phyloP scores from a whole-genome alignment of 495 filamentous ascomycete genomes.

The Penicillium cinerascens region DNA sequence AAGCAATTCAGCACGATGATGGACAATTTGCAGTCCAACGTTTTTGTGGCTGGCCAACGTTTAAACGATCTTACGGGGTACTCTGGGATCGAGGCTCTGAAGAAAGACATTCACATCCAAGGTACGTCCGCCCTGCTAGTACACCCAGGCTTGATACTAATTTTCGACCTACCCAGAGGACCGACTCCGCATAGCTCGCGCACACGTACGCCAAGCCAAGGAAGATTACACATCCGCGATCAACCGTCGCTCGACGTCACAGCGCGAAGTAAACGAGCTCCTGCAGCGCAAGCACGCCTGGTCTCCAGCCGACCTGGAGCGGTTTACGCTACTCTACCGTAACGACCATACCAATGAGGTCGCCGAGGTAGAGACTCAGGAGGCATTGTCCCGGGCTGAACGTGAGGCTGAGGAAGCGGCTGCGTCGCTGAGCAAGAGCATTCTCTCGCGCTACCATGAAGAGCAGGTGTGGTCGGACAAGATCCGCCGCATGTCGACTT shows the following conservation, averaged over 20 bases:
- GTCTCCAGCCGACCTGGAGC: slow-evolving; percentile 82
- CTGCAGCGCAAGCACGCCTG: slow-evolving; percentile 92
- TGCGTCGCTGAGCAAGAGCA: slow-evolving; percentile 68
- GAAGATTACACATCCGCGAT: slow-evolving; percentile 74
- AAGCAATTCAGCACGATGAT: slow-evolving; percentile 74
- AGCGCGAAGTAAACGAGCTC: slow-evolving; percentile 92
- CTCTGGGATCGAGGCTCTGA: slow-evolving; percentile 83
- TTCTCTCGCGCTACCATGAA: slow-evolving; percentile 91
- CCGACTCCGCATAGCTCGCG: slow-evolving; percentile 58
- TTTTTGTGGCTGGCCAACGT: slow-evolving; percentile 78
- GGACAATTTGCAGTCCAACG: slow-evolving; percentile 82
- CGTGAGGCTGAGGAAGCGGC: slow-evolving; percentile 71
- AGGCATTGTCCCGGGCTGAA: slow-evolving; percentile 69
- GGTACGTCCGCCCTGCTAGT: slow-evolving; percentile 36
- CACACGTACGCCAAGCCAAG: slow-evolving; percentile 65
- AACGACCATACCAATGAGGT: slow-evolving; percentile 92
- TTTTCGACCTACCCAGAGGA: slow-evolving; percentile 44
- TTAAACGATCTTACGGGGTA: slow-evolving; percentile 95
- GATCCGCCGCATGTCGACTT: slow-evolving; percentile 91
- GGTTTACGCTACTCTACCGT: slow-evolving; percentile 89
- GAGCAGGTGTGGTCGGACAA: slow-evolving; percentile 99
- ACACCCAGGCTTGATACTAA: slow-evolving; percentile 1
- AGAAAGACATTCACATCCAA: slow-evolving; percentile 66
- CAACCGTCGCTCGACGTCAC: slow-evolving; percentile 72
- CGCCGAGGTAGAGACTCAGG: slow-evolving; percentile 70